These are phyloP conservation scores for Hericium coralloides DNA, from an alignment of 768 basidiomycete genomes.

Conservation along the genomic window DNA sequence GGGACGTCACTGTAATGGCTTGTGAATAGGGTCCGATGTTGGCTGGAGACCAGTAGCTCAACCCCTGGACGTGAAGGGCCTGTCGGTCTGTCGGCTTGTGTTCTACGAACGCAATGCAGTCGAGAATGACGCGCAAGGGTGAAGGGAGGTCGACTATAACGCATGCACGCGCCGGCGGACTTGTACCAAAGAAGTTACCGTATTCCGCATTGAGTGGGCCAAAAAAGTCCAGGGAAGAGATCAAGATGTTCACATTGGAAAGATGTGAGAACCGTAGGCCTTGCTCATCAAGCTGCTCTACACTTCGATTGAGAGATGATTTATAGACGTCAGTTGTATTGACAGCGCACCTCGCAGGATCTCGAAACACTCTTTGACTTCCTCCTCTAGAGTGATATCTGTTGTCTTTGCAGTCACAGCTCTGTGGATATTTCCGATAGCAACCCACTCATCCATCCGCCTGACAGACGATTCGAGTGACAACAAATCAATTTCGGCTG, in stretches of 20 bases:
- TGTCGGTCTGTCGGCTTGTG: conserved; percentile 38
- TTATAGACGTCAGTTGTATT: background rate
- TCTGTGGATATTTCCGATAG: conserved; percentile 47
- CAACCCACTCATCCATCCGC: conserved; percentile 56
- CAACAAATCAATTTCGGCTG: conserved; percentile 1
- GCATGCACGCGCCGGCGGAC: conserved; percentile 93
- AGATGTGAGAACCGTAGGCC: conserved; percentile 48
- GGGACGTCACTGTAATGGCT: conserved; percentile 60
- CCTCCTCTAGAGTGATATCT: conserved; percentile 49
- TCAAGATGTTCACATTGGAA: conserved; percentile 71
- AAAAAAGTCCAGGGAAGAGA: conserved; percentile 80
- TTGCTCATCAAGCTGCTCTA: conserved; percentile 45
- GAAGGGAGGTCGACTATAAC: conserved; percentile 67
- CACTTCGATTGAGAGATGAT: conserved; percentile 1
- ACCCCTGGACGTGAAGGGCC: conserved; percentile 86
- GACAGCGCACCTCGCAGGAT: conserved; percentile 45
- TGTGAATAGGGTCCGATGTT: conserved; percentile 99
- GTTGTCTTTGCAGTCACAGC: conserved; percentile 6
- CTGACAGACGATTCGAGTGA: conserved; percentile 11
- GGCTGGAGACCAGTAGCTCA: conserved; percentile 99
- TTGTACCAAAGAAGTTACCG: conserved; percentile 73
- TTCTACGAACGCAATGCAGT: conserved; percentile 67
- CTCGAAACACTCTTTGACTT: conserved; percentile 63
- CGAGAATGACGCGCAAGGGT: conserved; percentile 53
- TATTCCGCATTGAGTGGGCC: conserved; percentile 71